A percentile compares a stretch with the other conserved stretches of the same genome.
Conservation (phyloP, 345 rosid genomes). For the Bruguiera sexangula region DNA sequence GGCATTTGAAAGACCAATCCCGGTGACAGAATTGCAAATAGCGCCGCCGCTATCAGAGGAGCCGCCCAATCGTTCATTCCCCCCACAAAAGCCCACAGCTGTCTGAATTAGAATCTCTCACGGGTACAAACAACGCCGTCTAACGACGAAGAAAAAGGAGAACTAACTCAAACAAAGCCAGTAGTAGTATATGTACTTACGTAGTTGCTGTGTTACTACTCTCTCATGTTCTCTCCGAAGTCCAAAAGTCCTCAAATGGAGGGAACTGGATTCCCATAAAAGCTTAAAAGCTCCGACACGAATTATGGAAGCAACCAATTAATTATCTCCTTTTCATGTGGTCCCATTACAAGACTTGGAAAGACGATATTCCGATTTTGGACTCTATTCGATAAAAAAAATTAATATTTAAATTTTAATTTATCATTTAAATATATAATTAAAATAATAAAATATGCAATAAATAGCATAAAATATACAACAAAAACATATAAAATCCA, state of each 20-base stretch:
- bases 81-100: too few species aligned
- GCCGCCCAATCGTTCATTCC: constrained; percentile 87
- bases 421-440: background rate
- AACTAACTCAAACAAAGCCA: background rate
- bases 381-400: too few species aligned
- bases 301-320: background rate
- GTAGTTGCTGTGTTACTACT: too few species aligned
- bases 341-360: too few species aligned
- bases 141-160: constrained; percentile 5
- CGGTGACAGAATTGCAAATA: constrained; percentile 76
- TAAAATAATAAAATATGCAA: too few species aligned
- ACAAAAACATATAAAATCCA: too few species aligned
- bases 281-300: background rate
- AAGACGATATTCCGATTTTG: too few species aligned
- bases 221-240: too few species aligned
- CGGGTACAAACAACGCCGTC: background rate
- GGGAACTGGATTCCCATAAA: constrained; percentile 29
- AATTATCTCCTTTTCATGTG: background rate
- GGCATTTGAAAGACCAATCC: constrained; percentile 73
- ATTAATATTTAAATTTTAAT: too few species aligned
- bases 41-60: constrained; percentile 81
- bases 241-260: background rate
- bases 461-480: too few species aligned
- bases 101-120: too few species aligned
- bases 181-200: too few species aligned